phyloP scores from a whole-genome alignment of 1,139 yeast species.

The Starmera stellimalicola region DNA sequence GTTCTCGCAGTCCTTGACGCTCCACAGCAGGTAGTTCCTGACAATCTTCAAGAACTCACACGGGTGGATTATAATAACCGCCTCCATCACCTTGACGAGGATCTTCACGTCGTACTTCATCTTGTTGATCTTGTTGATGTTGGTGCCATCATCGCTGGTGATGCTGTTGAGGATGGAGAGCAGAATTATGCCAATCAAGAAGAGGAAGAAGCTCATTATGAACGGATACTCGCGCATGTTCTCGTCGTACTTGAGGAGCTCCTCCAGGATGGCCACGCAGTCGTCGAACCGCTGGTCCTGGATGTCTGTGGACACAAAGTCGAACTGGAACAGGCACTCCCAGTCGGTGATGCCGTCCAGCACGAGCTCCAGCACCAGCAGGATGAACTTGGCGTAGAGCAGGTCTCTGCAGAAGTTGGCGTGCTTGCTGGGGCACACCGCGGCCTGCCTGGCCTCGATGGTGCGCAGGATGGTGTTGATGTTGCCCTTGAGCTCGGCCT shows the following conservation, averaged over 20 bases:
- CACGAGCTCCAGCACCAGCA: conserved; percentile 11
- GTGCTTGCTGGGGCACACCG: conserved; percentile 1
- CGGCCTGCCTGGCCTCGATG: background rate
- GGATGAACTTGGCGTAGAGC: conserved; percentile 13
- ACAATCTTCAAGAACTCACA: conserved; percentile 16
- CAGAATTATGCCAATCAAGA: conserved; percentile 16
- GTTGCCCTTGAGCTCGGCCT: conserved; percentile 3
- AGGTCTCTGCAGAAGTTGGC: conserved; percentile 7
- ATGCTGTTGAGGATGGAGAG: conserved; percentile 15
- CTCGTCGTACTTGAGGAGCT: conserved; percentile 13
- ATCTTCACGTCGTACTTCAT: conserved; percentile 17
- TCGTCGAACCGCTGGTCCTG: conserved; percentile 8
- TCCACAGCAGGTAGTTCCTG: conserved; percentile 15
- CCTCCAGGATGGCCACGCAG: conserved; percentile 14
- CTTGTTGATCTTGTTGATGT: conserved; percentile 12
- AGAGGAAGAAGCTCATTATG: conserved; percentile 14
- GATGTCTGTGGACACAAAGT: conserved; percentile 7
- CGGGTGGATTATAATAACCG: conserved; percentile 15
- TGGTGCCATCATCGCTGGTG: conserved; percentile 9
- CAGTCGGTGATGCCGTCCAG: conserved; percentile 8
- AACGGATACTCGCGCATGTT: conserved; percentile 17
- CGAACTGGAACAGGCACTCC: conserved; percentile 7
- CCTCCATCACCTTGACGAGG: conserved; percentile 17
- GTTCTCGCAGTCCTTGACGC: conserved; percentile 20
- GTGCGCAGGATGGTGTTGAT: conserved; percentile 3